A percentile compares a stretch with the other conserved stretches of the same genome.
Conservation (phyloP, 2,329 filamentous ascomycete species). For the Polytolypa hystricis region DNA sequence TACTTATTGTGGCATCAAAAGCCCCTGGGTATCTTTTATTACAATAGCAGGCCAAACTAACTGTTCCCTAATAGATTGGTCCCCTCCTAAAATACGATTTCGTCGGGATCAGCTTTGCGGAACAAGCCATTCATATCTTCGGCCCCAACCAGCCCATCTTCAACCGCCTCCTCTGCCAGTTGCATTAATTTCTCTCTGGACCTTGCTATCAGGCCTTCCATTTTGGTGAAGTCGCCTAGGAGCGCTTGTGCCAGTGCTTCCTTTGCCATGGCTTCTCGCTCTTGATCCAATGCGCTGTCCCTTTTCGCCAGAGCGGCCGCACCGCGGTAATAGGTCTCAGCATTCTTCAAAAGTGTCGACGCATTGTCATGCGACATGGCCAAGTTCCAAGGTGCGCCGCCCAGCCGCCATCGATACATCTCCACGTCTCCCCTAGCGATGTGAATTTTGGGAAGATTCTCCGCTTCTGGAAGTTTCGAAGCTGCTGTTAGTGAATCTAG, state of each 20-base stretch:
- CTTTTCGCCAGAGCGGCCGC: slow-evolving; percentile 33
- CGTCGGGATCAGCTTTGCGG: slow-evolving; percentile 10
- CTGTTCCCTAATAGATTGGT: too few species aligned
- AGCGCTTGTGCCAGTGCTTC: slow-evolving; percentile 39
- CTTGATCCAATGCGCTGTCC: slow-evolving; percentile 33
- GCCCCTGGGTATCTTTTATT: too few species aligned
- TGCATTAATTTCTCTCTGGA: slow-evolving; percentile 29
- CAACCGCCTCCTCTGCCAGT: slow-evolving; percentile 41
- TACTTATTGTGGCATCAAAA: too few species aligned
- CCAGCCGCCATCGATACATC: slow-evolving; percentile 42
- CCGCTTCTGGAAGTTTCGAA: slow-evolving; percentile 39
- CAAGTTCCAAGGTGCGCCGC: slow-evolving; percentile 34
- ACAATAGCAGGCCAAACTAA: too few species aligned
- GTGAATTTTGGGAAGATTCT: slow-evolving; percentile 44
- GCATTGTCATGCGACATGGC: slow-evolving; percentile 34
- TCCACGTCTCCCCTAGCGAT: slow-evolving; percentile 45
- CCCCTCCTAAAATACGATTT: slow-evolving; percentile 13
- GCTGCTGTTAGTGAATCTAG: slow-evolving; percentile 41
- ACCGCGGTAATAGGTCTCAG: slow-evolving; percentile 47
- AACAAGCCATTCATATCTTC: slow-evolving; percentile 11
- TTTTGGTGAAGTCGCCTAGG: slow-evolving; percentile 27
- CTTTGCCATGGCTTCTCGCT: slow-evolving; percentile 36
- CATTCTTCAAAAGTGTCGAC: slow-evolving; percentile 42
- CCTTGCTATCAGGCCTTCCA: slow-evolving; percentile 26
- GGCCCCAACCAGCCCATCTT: slow-evolving; percentile 39